Evolutionary conservation across 2,329 filamentous ascomycete genomes (phyloP), one percentile per base, ranked within the genome.

Genomic region (Delphinella strobiligena): DNA sequence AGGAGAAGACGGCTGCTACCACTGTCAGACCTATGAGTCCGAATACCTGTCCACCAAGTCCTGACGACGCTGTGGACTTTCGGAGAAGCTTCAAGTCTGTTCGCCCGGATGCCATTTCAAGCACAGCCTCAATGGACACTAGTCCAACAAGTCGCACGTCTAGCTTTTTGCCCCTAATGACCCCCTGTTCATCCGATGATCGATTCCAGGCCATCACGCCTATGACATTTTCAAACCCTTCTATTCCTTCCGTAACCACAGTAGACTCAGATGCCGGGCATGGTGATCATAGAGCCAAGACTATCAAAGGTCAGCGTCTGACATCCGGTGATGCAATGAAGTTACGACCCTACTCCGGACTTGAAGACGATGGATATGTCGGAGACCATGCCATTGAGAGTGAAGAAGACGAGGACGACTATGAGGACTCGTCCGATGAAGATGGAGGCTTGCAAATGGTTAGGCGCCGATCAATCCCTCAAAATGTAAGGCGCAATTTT

Each of bases 221-320:
- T 17, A 65, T 67, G 48, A 67, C 64, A 4, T 63, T 65, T 7
- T 69, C 66, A 8, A 66, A 69, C 41, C 67, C 67, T 9, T 71
- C 67, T 1, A 68, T 70, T 17, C 67, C 67, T 2, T 71, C 67
- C 7, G 61, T 67, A 12, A 60, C 62, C n/a, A 69, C 67, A 2
- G 63, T 64, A 29, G 59, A 58, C 29, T 69, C 67, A 0, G 39
- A 41, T n/a, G 30, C 19, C 2, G 30, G 19, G 2, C 34, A 32
- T 29, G 39, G 37, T 15, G 30, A 27, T 27, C 22, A 5, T 8
- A 41, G 37, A 30, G 11, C n/a, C 5, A 14, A 16, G 10, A 19
- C 19, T 7, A 30, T 32, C 7, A 29, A 33, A 14, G 34, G 39
- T 4, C 34, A 41, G 16, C 30, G 15, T 11, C 18, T 41, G 9